Evolutionary conservation across 1,284 basidiomycete genomes (phyloP), one percentile per base, ranked within the genome.

Genomic region (Cronartium quercuum): DNA sequence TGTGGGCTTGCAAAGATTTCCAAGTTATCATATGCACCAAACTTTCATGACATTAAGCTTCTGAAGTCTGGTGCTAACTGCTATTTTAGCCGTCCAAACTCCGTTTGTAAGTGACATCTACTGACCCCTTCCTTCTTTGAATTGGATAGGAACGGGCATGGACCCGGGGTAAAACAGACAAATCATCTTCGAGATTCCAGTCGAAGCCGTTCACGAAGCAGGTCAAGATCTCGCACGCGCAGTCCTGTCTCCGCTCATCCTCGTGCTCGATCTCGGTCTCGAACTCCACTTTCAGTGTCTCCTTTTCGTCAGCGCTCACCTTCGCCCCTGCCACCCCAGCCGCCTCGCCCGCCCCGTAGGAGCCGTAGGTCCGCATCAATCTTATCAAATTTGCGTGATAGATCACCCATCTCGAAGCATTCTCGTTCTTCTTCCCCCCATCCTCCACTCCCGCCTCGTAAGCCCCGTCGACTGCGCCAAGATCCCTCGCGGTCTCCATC

Each of bases 281-380:
- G 68, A 4, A 62, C 68, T 21, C 51, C n/a, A 51, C 35, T n/a
- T 47, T 71, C 62, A 2, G 51, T 38, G 37, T 55, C 69, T 15
- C 61, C 42, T 71, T 65, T 62, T 10, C 55, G 37, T 7, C 62
- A 21, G 13, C 70, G 64, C 38, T 74, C 70, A n/a, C 63, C 70
- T 47, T 74, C 70, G 6, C 63, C 57, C 15, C 13, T 74, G 37
- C 70, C 70, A 38, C 63, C 70, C 13, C 37, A 42, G 37, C 70
- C 57, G 15, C 70, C 70, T 61, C 64, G 70, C 12, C 70, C 70
- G 6, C 64, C 70, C 24, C 64, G 65, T 66, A 66, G 55, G 47
- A 60, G 60, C 35, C 70, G 55, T n/a, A 51, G 63, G 10, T 62
- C 70, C 21, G 34, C 42, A n/a, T 38, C 64, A 58, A n/a, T 51